Conservation (phyloP, 495 filamentous ascomycete genomes). For the Talaromyces thailandensis region DNA sequence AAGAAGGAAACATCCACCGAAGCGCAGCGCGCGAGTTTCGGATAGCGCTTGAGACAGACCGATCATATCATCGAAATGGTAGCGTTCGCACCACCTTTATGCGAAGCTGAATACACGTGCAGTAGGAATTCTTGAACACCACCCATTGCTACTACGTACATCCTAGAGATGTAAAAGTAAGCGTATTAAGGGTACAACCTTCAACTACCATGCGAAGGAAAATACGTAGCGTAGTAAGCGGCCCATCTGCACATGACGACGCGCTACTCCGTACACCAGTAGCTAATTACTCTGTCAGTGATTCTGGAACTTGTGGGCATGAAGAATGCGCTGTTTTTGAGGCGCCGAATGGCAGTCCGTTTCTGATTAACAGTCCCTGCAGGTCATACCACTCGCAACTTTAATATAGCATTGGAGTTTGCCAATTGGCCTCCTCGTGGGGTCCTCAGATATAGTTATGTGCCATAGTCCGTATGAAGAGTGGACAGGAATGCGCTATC, state of each 20-base stretch:
- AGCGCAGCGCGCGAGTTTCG: background rate
- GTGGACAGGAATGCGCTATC: background rate
- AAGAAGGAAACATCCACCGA: background rate
- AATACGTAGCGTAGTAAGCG: background rate
- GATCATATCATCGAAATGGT: background rate
- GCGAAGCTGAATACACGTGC: background rate
- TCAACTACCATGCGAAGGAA: background rate
- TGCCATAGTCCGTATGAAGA: background rate
- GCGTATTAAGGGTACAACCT: background rate
- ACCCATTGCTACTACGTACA: background rate
- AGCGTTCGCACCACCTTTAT: background rate
- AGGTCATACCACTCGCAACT: background rate
- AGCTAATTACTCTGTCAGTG: too few relatives aligned
- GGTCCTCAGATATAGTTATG: background rate
- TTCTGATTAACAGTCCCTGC: background rate
- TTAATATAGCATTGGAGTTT: background rate
- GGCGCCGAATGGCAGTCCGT: background rate
- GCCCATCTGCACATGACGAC: background rate
- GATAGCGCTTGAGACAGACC: background rate
- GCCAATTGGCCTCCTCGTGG: background rate
- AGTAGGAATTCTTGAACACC: background rate
- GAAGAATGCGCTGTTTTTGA: background rate
- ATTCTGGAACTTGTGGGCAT: background rate
- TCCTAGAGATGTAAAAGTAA: background rate
- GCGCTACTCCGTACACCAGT: background rate